These are phyloP conservation scores for Aspergillus biplanus DNA, from an alignment of 495 filamentous ascomycete genomes.

Conservation along the genomic window DNA sequence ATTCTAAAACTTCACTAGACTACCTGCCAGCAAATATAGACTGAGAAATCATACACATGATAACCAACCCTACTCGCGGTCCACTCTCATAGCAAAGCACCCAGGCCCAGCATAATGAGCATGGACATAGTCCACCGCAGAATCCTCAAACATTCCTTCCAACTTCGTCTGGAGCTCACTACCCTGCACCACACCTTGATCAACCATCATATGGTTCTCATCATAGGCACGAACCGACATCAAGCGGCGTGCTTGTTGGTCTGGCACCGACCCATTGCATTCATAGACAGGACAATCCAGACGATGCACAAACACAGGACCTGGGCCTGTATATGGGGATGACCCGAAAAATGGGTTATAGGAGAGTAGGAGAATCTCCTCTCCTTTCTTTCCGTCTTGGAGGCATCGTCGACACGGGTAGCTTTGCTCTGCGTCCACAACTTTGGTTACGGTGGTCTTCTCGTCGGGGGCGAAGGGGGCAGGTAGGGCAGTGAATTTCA, in stretches of 20 bases:
- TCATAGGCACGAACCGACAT: not conserved
- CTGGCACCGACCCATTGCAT: not conserved
- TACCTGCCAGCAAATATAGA: too few species aligned
- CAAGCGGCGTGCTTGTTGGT: not conserved
- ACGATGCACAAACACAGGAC: not conserved
- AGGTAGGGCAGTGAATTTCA: not conserved
- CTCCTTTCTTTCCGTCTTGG: not conserved
- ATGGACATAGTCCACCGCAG: not conserved
- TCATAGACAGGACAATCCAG: not conserved
- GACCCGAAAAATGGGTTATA: conserved; percentile 5
- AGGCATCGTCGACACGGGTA: conserved; percentile 4
- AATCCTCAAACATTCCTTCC: conserved; percentile 2
- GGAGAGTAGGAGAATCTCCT: not conserved
- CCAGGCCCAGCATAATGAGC: not conserved
- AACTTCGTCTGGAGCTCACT: not conserved
- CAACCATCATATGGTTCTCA: not conserved
- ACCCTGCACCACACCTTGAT: not conserved
- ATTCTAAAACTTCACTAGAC: too few species aligned
- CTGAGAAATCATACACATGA: too few species aligned
- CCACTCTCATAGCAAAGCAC: conserved; percentile 4
- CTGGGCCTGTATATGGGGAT: not conserved
- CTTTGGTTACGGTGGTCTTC: not conserved
- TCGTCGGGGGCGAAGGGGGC: not conserved
- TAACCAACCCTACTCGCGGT: not conserved
- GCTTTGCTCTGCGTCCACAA: not conserved